phyloP scores from a whole-genome alignment of 306 rosid genomes.

The Dryas octopetala region DNA sequence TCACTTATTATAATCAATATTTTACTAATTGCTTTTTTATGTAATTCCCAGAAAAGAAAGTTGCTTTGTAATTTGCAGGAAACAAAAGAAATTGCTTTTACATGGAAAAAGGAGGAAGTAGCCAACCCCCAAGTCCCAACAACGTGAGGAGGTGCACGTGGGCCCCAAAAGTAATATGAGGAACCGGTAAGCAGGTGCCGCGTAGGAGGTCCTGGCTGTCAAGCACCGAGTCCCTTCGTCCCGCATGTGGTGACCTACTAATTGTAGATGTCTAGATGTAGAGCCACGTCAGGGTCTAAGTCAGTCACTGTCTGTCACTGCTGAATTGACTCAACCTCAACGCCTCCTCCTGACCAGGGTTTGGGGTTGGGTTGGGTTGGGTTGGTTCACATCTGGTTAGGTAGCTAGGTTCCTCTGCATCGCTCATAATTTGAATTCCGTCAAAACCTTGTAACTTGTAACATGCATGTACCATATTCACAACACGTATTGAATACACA shows the following conservation, averaged over 20 bases:
- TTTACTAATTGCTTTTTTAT: no score
- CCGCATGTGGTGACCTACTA: conserved; percentile 10
- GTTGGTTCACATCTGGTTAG: neutral
- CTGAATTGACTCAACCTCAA: neutral
- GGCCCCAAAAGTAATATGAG: neutral
- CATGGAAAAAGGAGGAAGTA: no score
- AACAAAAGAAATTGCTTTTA: no score
- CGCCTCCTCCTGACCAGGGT: neutral
- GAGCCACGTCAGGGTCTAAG: neutral
- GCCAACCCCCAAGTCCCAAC: no score
- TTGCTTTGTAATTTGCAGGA: no score
- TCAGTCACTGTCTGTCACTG: neutral
- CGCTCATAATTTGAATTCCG: no score
- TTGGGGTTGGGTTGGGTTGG: neutral
- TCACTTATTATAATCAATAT: no score
- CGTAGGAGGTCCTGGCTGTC: conserved; percentile 18
- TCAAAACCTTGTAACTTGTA: no score
- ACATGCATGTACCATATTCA: no score
- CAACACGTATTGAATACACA: no score
- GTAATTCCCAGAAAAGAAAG: no score
- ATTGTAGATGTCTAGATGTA: no score
- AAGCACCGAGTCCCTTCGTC: neutral
- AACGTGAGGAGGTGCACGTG: neutral
- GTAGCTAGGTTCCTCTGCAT: neutral
- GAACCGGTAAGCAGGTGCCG: neutral